Base-by-base conservation (phyloP, 768 basidiomycete genomes). In the Strobilomyces dryophilus region DNA sequence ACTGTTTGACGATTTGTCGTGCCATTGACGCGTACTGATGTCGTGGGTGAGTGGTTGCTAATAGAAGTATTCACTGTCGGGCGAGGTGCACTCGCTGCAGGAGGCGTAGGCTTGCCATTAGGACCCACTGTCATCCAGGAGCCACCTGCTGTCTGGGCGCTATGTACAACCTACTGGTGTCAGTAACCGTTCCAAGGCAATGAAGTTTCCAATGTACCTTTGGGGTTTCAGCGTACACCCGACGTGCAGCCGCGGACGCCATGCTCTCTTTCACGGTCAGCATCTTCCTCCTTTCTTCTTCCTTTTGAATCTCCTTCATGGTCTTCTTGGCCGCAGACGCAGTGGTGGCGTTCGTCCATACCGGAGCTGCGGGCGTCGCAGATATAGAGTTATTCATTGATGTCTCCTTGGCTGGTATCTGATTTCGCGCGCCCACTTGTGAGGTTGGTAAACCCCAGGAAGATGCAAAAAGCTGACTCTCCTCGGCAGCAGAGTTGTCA, bases 281-380 rank as follows among this genome's bases (percentile, higher is more conserved):
- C 70, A 85, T 89, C 76, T 92, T 94, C 56, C 87, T 80, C 57
- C 75, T 81, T 70, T 95, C 92, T 65, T 99, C 97, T 62, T 99
- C 97, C 70, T 98, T 95, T 65, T 95, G 92, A 37, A 99, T 99
- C 74, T 99, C 94, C 75, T 95, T 98, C 86, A 99, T 87, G 2
- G 91, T 90, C 78, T 93, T 97, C 77, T 92, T 95, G 8, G 79
- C 66, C 3, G 75, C 66, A 10, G 73, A 73, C 8, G 78, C 69
- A 64, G 83, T 85, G 24, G 71, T 72, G 15, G 79, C 72, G 61
- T 78, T 83, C 10, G 85, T 87, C 92, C 93, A 95, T 18, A 90
- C 92, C 15, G 83, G 79, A 10, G 64, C 48, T 20, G 69, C 47
- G 14, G 71, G 57, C 29, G 69, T 61, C 27, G 70, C 52, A 31